Conservation (phyloP, 345 rosid species). For the Rubroshorea leprosula region DNA sequence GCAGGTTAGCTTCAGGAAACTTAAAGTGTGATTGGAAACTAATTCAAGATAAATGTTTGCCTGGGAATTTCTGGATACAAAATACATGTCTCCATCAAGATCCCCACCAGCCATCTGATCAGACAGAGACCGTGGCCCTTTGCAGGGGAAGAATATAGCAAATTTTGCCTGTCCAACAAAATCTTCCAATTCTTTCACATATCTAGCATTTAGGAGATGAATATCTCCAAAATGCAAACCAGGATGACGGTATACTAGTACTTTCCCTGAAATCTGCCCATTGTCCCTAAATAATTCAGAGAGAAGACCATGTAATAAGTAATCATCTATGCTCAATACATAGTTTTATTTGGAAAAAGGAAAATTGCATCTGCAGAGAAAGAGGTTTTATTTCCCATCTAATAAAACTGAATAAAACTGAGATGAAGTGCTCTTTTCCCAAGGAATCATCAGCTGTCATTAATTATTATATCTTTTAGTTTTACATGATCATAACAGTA, state of each 20-base stretch:
- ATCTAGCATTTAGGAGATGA: constrained; percentile 58
- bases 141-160: constrained; percentile 62
- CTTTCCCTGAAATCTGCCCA: constrained; percentile 74
- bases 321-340: no score
- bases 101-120: constrained; percentile 85
- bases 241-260: constrained; percentile 73
- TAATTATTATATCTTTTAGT: no score
- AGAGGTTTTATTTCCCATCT: no score
- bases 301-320: no score
- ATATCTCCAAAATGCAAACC: constrained; percentile 88
- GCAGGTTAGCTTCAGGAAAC: constrained; percentile 8
- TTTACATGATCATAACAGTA: no score
- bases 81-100: constrained; percentile 73
- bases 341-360: no score
- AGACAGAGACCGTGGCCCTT: constrained; percentile 66
- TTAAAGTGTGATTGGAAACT: neutral
- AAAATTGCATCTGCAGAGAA: no score
- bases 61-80: constrained; percentile 67
- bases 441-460: no score
- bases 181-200: constrained; percentile 44
- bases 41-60: constrained; percentile 30
- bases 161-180: constrained; percentile 67
- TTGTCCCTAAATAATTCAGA: constrained; percentile 37
- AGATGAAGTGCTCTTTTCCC: no score
- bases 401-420: no score